Evolutionary conservation across 805 yeast species (phyloP).

Genomic region (Candida succiphila): DNA sequence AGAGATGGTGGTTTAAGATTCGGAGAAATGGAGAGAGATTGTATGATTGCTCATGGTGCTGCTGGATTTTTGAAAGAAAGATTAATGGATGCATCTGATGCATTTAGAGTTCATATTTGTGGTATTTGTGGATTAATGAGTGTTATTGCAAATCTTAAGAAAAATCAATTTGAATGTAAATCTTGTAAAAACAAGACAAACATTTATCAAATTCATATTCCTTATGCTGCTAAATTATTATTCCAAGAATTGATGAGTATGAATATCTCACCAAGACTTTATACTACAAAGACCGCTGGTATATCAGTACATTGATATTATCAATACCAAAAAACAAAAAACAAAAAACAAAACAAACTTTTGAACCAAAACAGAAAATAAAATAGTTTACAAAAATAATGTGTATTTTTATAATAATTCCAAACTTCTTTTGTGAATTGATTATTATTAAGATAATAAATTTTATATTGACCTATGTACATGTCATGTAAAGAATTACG

Average conservation of each 20-base stretch:
- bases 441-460: too few relatives aligned
- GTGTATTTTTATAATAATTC: too few relatives aligned
- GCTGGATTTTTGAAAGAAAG: slow-evolving; percentile 97
- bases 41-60: slow-evolving; percentile 99
- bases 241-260: slow-evolving; percentile 99
- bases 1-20: slow-evolving; percentile 98
- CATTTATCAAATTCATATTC: slow-evolving; percentile 94
- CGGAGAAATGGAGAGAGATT: slow-evolving; percentile 99
- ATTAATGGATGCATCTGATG: slow-evolving; percentile 98
- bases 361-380: too few relatives aligned
- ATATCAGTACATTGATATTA: too few relatives aligned
- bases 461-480: too few relatives aligned
- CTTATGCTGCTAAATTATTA: slow-evolving; percentile 94
- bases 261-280: slow-evolving; percentile 96
- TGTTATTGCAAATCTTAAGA: slow-evolving; percentile 94
- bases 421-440: too few relatives aligned
- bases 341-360: too few relatives aligned
- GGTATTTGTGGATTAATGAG: slow-evolving; percentile 98
- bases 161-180: slow-evolving; percentile 96
- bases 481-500: too few relatives aligned
- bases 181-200: slow-evolving; percentile 98
- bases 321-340: too few relatives aligned
- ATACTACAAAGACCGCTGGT: slow-evolving; percentile 62
- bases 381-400: too few relatives aligned
- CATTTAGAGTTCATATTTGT: slow-evolving; percentile 95